Percentiles rank a stretch among this genome's conserved stretches.
Evolutionary conservation across 306 rosid genomes (phyloP).

Genomic region (Vachellia collinsii): DNA sequence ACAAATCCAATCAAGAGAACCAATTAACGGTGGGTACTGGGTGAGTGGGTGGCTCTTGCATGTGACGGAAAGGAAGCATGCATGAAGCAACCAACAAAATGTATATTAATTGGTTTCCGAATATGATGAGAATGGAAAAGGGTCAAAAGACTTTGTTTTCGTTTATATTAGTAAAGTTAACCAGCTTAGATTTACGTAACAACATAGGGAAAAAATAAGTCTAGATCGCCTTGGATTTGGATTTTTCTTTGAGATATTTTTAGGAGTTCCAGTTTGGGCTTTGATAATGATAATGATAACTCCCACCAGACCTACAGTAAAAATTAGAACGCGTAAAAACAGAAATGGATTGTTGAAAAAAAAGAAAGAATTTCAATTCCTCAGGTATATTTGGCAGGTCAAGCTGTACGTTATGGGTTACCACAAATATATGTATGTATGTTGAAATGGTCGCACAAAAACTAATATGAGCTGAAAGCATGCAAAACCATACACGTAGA

Average conservation of each 20-base stretch:
- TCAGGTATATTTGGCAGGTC: slow-evolving; percentile 16
- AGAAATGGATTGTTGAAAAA: not conserved
- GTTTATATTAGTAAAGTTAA: not conserved
- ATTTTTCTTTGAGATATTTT: not conserved
- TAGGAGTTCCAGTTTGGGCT: not conserved
- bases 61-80: not conserved
- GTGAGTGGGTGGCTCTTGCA: not conserved
- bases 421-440: not conserved
- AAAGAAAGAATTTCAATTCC: not conserved
- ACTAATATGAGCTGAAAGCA: slow-evolving; percentile 25
- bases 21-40: not conserved
- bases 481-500: slow-evolving; percentile 38
- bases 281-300: not conserved
- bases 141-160: not conserved
- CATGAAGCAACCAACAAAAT: not conserved
- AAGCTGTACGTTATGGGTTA: not conserved
- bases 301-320: not conserved
- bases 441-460: not conserved
- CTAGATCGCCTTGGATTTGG: not conserved
- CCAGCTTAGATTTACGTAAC: not conserved
- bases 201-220: not conserved
- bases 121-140: not conserved
- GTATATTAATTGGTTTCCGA: not conserved
- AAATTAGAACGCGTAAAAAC: not conserved
- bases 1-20: not conserved